Base-by-base conservation (phyloP, 805 yeast species). In the Pichia gijzeniarum region DNA sequence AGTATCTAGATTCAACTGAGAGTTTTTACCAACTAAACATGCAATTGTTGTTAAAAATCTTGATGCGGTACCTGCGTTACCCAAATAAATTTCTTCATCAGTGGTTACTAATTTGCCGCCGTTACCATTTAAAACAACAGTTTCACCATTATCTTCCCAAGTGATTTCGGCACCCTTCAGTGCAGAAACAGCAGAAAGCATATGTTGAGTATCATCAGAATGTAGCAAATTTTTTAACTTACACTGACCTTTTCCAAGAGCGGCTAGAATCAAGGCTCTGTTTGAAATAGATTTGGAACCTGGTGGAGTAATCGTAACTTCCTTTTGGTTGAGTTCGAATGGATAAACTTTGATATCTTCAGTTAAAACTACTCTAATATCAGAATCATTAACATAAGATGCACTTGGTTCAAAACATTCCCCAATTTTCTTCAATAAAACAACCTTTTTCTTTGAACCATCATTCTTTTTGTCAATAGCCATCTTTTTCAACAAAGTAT, bases 51-150 rank as follows among this genome's bases (percentile, higher is more conserved):
- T 86, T 60, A 93, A 74, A 64, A 93, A 93, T 58, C 99, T 77
- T 5, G 97, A 86, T 4, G 99, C 98, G 37, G 99, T 93, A 53
- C 99, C 99, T 1, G 99, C 98, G 60, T 93, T 93, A 47, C 99
- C 99, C 51, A 93, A 73, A 65, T 88, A 93, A 47, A 93, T 70
- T 50, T 80, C 84, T 43, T 80, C 78, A 16, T 69, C 66, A 41
- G 82, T 75, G 3, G 95, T 82, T 27, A 70, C 57, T 51, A 87
- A 64, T 27, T 79, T 68, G 47, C 97, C 97, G 48, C 93, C 93
- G 51, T 90, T 90, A 43, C 91, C 90, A 41, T 79, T 77, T 27
- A 91, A 78, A 38, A 91, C 81, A 31, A 87, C 79, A 30, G 95
- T 90, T 60, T 85, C 91, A 48, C 97, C 98, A 58, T 85, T 82